phyloP scores from a whole-genome alignment of 495 filamentous ascomycete genomes.

The Aspergillus leporis region DNA sequence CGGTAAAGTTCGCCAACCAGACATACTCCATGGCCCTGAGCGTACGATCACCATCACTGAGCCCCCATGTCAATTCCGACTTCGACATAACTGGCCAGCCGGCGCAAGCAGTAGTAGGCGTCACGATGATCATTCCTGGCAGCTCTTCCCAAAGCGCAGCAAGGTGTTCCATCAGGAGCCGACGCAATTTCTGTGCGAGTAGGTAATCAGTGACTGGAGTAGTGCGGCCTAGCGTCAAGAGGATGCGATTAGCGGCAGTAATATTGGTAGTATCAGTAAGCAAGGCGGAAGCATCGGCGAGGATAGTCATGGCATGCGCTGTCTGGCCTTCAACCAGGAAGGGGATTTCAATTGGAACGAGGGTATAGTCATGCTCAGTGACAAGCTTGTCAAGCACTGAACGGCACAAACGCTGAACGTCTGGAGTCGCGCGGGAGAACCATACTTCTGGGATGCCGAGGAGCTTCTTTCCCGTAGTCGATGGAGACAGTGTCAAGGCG shows the following conservation, averaged over 20 bases:
- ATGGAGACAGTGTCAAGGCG: conserved; percentile 8
- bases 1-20: conserved; percentile 79
- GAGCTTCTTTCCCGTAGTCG: conserved; percentile 35
- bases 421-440: conserved; percentile 64
- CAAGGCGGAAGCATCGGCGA: conserved; percentile 58
- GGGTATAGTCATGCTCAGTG: conserved; percentile 61
- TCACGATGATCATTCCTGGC: conserved; percentile 75
- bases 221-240: conserved; percentile 63
- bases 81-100: conserved; percentile 65
- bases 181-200: conserved; percentile 69
- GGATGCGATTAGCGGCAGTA: conserved; percentile 69
- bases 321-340: conserved; percentile 68
- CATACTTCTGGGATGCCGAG: conserved; percentile 73
- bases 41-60: conserved; percentile 67
- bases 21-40: conserved; percentile 82
- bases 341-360: conserved; percentile 73
- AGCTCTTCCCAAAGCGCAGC: conserved; percentile 66
- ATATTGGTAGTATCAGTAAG: conserved; percentile 46
- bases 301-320: conserved; percentile 77
- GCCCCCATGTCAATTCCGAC: conserved; percentile 59
- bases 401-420: conserved; percentile 55
- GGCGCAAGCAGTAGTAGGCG: conserved; percentile 72
- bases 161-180: conserved; percentile 78
- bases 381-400: conserved; percentile 10
- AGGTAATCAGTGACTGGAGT: conserved; percentile 66